Percentiles rank a stretch among this genome's conserved stretches.
These are phyloP conservation scores for Forsythia suspensa DNA, from an alignment of 257 asterid genomes.

Conservation along the genomic window DNA sequence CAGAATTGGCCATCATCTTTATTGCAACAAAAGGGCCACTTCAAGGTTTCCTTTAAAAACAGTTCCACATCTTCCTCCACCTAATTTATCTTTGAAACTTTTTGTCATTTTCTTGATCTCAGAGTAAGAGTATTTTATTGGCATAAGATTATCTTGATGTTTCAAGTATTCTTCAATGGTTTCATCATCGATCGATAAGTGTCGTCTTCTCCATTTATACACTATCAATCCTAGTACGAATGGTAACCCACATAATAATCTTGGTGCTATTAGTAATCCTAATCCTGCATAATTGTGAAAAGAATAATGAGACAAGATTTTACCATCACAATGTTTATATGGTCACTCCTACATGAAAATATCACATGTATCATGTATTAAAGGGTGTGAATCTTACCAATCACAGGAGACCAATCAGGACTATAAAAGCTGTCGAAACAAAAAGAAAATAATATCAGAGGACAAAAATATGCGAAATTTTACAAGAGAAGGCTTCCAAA, in stretches of 20 bases:
- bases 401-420: slow-evolving; percentile 3
- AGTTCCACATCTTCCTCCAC: slow-evolving; percentile 48
- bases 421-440: slow-evolving; percentile 22
- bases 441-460: slow-evolving; percentile 6
- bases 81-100: slow-evolving; percentile 43
- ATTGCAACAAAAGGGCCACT: slow-evolving; percentile 52
- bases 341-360: neutral
- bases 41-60: slow-evolving; percentile 51
- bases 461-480: neutral
- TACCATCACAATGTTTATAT: neutral
- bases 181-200: slow-evolving; percentile 31
- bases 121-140: slow-evolving; percentile 44
- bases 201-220: slow-evolving; percentile 29
- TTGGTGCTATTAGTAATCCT: slow-evolving; percentile 24
- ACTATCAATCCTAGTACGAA: slow-evolving; percentile 33
- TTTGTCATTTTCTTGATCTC: slow-evolving; percentile 50
- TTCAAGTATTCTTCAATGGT: slow-evolving; percentile 40
- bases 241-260: slow-evolving; percentile 37
- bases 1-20: slow-evolving; percentile 36
- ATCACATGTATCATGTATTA: neutral
- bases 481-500: neutral
- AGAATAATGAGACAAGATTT: neutral
- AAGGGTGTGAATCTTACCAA: slow-evolving; percentile 25
- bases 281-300: slow-evolving; percentile 33
- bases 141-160: slow-evolving; percentile 33